phyloP scores from a whole-genome alignment of 1,284 basidiomycete species.

The Coniferiporia weirii region DNA sequence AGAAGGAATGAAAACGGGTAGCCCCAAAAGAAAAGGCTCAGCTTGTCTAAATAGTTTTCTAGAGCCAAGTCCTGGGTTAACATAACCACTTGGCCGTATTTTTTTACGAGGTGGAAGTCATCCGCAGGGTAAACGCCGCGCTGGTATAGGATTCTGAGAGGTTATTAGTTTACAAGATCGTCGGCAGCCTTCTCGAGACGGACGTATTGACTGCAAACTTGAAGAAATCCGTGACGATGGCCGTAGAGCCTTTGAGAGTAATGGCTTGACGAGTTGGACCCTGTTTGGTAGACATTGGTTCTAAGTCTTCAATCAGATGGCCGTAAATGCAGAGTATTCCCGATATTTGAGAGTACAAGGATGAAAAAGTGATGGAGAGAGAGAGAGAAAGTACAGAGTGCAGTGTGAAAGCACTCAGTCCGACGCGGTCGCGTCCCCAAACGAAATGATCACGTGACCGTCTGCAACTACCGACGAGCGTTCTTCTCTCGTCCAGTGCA shows the following conservation, averaged over 20 bases:
- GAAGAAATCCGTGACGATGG: constrained; percentile 98
- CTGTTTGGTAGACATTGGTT: constrained; percentile 45
- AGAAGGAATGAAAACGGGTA: neutral
- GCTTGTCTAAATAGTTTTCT: constrained; percentile 88
- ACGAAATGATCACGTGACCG: constrained; percentile 7
- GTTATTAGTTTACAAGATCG: constrained; percentile 14
- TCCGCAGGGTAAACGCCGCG: constrained; percentile 96
- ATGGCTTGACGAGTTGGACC: constrained; percentile 70
- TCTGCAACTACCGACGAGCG: neutral
- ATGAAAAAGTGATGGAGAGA: neutral
- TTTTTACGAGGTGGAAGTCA: constrained; percentile 99
- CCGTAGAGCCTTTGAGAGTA: constrained; percentile 92
- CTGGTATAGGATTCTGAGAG: constrained; percentile 86
- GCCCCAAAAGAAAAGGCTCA: constrained; percentile 21
- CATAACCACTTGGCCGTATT: constrained; percentile 94
- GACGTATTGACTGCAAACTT: constrained; percentile 95
- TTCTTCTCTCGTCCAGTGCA: neutral
- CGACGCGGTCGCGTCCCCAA: constrained; percentile 2
- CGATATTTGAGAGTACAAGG: neutral
- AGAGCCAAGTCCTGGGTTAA: constrained; percentile 91
- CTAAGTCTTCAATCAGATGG: neutral
- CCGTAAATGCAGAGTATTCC: neutral
- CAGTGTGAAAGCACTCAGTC: neutral
- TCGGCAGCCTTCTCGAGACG: constrained; percentile 27
- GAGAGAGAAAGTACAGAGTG: neutral